A percentile compares a stretch with the other conserved stretches of the same genome.
Conservation (phyloP, 2,329 filamentous ascomycete genomes). For the Colletotrichum theobromicola region DNA sequence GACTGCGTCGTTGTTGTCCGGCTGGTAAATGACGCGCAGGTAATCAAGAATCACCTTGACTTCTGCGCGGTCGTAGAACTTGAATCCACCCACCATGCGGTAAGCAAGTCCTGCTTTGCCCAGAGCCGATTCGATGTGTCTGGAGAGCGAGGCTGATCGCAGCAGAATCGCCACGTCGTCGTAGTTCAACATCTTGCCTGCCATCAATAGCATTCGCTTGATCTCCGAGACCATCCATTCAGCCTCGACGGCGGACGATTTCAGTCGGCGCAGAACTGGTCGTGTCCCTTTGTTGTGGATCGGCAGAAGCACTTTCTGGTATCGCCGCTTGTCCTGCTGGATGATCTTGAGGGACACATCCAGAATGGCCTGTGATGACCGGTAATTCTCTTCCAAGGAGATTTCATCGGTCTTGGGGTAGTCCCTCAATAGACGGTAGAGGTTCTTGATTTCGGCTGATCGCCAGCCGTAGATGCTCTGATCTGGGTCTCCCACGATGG, state of each 20-base stretch:
- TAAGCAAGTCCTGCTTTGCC: conserved; percentile 85
- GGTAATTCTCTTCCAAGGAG: conserved; percentile 91
- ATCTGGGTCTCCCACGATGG: conserved; percentile 94
- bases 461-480: conserved; percentile 98
- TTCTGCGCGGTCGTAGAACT: conserved; percentile 91
- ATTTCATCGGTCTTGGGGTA: conserved; percentile 83
- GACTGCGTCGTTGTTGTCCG: conserved; percentile 86
- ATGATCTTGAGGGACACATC: conserved; percentile 83
- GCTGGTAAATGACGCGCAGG: conserved; percentile 81
- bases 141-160: conserved; percentile 81
- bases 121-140: conserved; percentile 84
- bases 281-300: conserved; percentile 81
- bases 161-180: conserved; percentile 87
- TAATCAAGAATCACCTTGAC: conserved; percentile 90
- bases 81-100: conserved; percentile 86
- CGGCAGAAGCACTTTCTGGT: conserved; percentile 79
- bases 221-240: conserved; percentile 91
- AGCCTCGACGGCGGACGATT: conserved; percentile 74
- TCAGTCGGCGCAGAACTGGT: conserved; percentile 80
- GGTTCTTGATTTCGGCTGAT: conserved; percentile 89
- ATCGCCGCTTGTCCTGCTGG: conserved; percentile 83
- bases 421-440: conserved; percentile 76
- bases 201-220: conserved; percentile 70
- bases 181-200: conserved; percentile 73
- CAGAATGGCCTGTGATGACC: conserved; percentile 86